phyloP scores from a whole-genome alignment of 2,329 filamentous ascomycete species.

The Cryphonectria carpinicola region DNA sequence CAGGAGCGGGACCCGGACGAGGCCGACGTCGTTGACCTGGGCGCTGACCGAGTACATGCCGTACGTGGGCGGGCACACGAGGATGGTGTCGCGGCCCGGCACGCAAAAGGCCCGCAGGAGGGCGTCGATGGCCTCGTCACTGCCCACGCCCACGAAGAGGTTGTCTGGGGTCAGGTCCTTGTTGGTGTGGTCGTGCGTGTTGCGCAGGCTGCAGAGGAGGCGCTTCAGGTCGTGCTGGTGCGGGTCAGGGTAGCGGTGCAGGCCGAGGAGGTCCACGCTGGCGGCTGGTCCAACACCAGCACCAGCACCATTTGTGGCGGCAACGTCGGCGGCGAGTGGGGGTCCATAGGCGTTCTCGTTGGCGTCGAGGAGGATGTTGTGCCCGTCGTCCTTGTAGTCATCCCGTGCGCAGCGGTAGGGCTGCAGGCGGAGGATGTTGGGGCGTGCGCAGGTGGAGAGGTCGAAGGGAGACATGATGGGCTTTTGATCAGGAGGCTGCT shows the following conservation, averaged over 20 bases:
- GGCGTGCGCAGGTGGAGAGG: conserved; percentile 72
- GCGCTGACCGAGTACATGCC: conserved; percentile 98
- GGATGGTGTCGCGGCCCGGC: conserved; percentile 84
- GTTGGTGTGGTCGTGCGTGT: conserved; percentile 78
- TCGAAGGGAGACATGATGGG: conserved; percentile 67
- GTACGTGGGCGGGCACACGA: conserved; percentile 95
- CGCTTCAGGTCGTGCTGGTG: conserved; percentile 89
- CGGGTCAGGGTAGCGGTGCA: conserved; percentile 96
- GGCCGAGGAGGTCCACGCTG: conserved; percentile 73
- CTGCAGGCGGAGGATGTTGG: conserved; percentile 76
- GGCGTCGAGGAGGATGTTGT: conserved; percentile 92
- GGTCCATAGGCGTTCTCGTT: conserved; percentile 98
- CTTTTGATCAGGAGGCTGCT: too few species aligned
- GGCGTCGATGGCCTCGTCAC: conserved; percentile 95
- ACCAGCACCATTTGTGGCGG: conserved; percentile 42
- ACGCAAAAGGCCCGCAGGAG: conserved; percentile 91
- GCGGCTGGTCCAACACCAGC: conserved; percentile 34
- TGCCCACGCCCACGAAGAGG: conserved; percentile 93
- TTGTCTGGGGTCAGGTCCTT: conserved; percentile 77
- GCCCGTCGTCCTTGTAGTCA: conserved; percentile 98
- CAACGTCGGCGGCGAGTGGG: conserved; percentile 61
- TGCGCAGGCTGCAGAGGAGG: conserved; percentile 83
- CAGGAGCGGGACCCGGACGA: conserved; percentile 85
- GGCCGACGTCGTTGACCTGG: conserved; percentile 86
- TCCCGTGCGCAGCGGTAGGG: conserved; percentile 84